A percentile compares a stretch with the other conserved stretches of the same genome.
phyloP scores from a whole-genome alignment of 2,329 filamentous ascomycete species.

The Leptographium wingfieldii region DNA sequence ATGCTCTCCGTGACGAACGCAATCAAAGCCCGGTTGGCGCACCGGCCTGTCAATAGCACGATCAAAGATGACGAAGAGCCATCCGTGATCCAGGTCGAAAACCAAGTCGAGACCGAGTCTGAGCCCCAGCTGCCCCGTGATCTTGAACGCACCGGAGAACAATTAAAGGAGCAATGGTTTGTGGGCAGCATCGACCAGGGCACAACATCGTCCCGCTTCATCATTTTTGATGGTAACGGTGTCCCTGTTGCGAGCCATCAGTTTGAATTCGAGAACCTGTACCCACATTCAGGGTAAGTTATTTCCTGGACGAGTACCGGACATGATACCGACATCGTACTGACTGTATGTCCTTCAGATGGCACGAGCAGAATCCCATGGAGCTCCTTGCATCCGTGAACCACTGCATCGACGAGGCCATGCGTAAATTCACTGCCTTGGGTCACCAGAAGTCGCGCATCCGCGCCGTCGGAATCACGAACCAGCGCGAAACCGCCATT shows the following conservation, averaged over 20 bases:
- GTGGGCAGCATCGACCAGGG: conserved; percentile 86
- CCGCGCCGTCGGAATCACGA: conserved; percentile 72
- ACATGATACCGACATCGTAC: not conserved
- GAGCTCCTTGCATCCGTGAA: conserved; percentile 66
- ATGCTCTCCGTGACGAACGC: not conserved
- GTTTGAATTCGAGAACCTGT: conserved; percentile 74
- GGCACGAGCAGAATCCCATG: conserved; percentile 79
- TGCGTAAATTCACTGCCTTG: conserved; percentile 54
- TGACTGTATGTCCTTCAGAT: conserved; percentile 36
- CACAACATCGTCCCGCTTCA: conserved; percentile 78
- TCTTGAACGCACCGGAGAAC: conserved; percentile 20
- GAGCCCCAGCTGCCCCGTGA: conserved; percentile 17
- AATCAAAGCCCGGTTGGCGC: not conserved
- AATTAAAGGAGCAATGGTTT: conserved; percentile 40
- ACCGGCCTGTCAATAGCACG: not conserved
- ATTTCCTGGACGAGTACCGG: conserved; percentile 10
- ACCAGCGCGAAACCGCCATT: conserved; percentile 79
- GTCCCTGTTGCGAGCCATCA: conserved; percentile 73
- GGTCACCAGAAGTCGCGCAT: conserved; percentile 59
- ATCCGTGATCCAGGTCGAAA: not conserved
- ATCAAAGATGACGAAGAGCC: not conserved
- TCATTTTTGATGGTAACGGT: conserved; percentile 75
- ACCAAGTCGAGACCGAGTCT: not conserved
- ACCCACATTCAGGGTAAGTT: conserved; percentile 69
- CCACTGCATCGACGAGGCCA: conserved; percentile 65